phyloP scores from a whole-genome alignment of 2,329 filamentous ascomycete genomes.

The Beauveria sp. region DNA sequence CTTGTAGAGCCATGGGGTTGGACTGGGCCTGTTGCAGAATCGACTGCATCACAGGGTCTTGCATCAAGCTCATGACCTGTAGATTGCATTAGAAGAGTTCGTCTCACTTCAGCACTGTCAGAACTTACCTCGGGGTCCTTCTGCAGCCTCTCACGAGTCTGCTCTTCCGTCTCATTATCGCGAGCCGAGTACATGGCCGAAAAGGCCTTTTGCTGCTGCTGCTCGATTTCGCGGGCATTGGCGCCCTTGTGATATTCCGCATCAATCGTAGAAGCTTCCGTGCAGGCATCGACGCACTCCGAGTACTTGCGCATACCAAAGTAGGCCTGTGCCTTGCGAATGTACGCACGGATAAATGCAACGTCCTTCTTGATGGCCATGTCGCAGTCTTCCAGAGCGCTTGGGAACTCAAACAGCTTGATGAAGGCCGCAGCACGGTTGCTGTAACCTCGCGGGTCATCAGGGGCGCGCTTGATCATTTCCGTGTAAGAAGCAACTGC shows the following conservation, averaged over 20 bases:
- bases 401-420: slow-evolving; percentile 93
- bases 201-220: slow-evolving; percentile 89
- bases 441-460: slow-evolving; percentile 90
- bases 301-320: slow-evolving; percentile 98
- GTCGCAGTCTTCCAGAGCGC: slow-evolving; percentile 87
- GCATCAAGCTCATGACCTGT: slow-evolving; percentile 79
- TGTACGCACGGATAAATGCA: slow-evolving; percentile 90
- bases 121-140: slow-evolving; percentile 77
- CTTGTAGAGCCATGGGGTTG: slow-evolving; percentile 84
- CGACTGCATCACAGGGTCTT: slow-evolving; percentile 95
- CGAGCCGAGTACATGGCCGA: slow-evolving; percentile 82
- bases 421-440: slow-evolving; percentile 96
- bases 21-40: slow-evolving; percentile 95
- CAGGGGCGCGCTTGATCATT: slow-evolving; percentile 92
- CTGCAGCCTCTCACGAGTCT: slow-evolving; percentile 86
- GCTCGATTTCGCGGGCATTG: slow-evolving; percentile 85
- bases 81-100: slow-evolving; percentile 20
- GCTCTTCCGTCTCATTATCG: slow-evolving; percentile 91
- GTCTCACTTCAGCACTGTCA: background rate
- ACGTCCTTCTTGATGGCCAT: slow-evolving; percentile 83
- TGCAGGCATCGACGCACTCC: slow-evolving; percentile 84
- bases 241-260: slow-evolving; percentile 59
- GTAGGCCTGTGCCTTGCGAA: slow-evolving; percentile 91
- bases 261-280: slow-evolving; percentile 72
- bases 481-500: slow-evolving; percentile 91